Evolutionary conservation across 108 stramenopile genomes (phyloP).

Genomic region (Epipyxis sp.): DNA sequence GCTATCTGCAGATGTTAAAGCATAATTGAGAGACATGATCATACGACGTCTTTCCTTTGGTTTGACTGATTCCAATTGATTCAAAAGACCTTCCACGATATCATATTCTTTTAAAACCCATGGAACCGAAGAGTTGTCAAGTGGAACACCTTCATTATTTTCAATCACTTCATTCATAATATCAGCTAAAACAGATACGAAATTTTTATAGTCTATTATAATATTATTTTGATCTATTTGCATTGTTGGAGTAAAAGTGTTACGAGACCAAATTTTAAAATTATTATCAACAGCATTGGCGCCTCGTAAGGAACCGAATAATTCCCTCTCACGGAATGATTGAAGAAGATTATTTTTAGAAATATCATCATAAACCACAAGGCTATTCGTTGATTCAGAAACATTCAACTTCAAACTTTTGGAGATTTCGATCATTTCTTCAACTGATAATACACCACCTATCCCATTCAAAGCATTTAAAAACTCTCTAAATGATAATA

Average conservation of each 20-base stretch:
- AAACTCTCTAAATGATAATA: not conserved
- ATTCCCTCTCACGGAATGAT: not conserved
- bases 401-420: not conserved
- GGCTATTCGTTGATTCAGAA: no score
- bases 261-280: not conserved
- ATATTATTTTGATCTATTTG: no score
- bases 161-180: not conserved
- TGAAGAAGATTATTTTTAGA: not conserved
- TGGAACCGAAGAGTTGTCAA: not conserved
- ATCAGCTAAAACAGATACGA: not conserved
- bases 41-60: not conserved
- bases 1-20: slow-evolving; percentile 1
- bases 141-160: not conserved
- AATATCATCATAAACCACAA: no score
- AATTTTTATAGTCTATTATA: not conserved
- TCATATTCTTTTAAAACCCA: slow-evolving; percentile 26
- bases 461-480: not conserved
- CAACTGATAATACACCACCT: not conserved
- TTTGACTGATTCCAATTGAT: slow-evolving; percentile 8
- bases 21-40: slow-evolving; percentile 15
- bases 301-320: not conserved
- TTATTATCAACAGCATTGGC: slow-evolving; percentile 1
- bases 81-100: slow-evolving; percentile 13
- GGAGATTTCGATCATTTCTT: not conserved
- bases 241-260: not conserved